Evolutionary conservation across 176 grass and related monocot genomes (phyloP).

Genomic region (Carex myosuroides): DNA sequence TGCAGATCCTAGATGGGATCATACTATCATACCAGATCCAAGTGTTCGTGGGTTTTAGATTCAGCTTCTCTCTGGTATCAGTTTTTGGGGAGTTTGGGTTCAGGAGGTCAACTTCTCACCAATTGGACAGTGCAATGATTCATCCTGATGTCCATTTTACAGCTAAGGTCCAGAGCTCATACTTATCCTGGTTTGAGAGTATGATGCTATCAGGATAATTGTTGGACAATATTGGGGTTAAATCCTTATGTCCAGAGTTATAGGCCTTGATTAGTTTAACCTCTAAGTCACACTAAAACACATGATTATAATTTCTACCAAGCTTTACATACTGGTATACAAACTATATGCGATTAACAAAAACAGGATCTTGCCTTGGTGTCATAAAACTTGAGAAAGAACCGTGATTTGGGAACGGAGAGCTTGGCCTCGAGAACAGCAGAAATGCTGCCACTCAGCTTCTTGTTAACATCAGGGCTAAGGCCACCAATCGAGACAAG

Average conservation of each 20-base stretch:
- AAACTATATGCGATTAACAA: neutral
- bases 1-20: neutral
- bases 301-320: neutral
- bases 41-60: neutral
- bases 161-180: neutral
- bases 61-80: neutral
- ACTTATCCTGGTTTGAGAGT: neutral
- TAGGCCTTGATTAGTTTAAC: neutral
- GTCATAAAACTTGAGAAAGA: constrained; percentile 92
- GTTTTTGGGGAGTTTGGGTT: neutral
- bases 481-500: constrained; percentile 80
- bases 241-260: neutral
- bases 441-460: constrained; percentile 68
- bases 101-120: neutral
- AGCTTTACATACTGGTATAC: neutral
- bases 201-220: neutral
- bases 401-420: constrained; percentile 49
- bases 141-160: neutral
- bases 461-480: constrained; percentile 65
- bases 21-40: neutral
- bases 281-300: neutral
- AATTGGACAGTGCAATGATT: neutral
- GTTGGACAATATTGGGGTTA: neutral
- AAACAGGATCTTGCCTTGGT: constrained; percentile 34
- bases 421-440: constrained; percentile 89